Conservation (phyloP, 2,329 filamentous ascomycete species). For the Ophiocordyceps camponoti-leonardi region DNA sequence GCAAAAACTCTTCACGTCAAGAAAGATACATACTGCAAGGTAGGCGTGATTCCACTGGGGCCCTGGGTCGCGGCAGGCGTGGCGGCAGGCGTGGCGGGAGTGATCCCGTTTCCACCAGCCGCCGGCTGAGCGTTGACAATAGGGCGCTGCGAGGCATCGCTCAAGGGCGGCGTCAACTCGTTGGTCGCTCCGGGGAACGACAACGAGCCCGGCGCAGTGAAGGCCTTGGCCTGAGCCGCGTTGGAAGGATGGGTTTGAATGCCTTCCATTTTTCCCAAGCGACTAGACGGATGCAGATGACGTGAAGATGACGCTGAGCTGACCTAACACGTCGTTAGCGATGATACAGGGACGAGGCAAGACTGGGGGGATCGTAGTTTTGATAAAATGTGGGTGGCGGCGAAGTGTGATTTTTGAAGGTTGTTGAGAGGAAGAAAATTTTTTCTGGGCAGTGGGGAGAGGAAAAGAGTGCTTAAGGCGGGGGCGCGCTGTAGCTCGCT, state of each 20-base stretch:
- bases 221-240: constrained; percentile 86
- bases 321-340: constrained; percentile 11
- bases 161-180: constrained; percentile 67
- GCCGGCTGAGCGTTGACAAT: constrained; percentile 33
- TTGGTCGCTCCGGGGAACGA: constrained; percentile 76
- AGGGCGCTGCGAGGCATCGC: constrained; percentile 26
- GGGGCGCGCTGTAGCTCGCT: neutral
- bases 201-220: constrained; percentile 80
- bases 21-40: constrained; percentile 78
- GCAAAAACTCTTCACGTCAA: constrained; percentile 15
- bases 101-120: constrained; percentile 59
- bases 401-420: neutral
- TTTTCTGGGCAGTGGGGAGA: neutral
- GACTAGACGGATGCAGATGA: neutral
- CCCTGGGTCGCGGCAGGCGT: constrained; percentile 71
- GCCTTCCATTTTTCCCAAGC: constrained; percentile 50
- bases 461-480: neutral
- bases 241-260: constrained; percentile 84
- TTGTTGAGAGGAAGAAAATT: neutral
- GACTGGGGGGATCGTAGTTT: neutral
- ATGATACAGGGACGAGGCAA: neutral
- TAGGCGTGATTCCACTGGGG: constrained; percentile 80
- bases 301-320: constrained; percentile 10
- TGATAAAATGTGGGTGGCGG: neutral
- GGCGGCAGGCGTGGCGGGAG: constrained; percentile 77